phyloP scores from a whole-genome alignment of 495 filamentous ascomycete genomes.

The Podospora tetraspora region DNA sequence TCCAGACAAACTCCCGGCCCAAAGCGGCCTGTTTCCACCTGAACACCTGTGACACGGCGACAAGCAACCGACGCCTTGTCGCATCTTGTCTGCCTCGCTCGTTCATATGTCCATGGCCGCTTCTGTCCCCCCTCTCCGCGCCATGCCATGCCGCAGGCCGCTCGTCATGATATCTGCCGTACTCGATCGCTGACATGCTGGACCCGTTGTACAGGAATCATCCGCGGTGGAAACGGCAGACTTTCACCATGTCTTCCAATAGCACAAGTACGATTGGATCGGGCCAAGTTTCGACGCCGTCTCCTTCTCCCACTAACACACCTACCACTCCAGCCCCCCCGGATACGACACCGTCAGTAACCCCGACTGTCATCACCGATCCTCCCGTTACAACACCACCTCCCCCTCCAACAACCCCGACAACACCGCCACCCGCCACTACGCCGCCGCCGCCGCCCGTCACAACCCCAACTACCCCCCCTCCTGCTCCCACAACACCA shows the following conservation, averaged over 20 bases:
- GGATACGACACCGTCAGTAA: slow-evolving; percentile 12
- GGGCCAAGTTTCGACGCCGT: slow-evolving; percentile 24
- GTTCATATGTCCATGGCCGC: slow-evolving; percentile 22
- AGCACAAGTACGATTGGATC: slow-evolving; percentile 33
- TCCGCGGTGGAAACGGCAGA: slow-evolving; percentile 32
- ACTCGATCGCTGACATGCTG: slow-evolving; percentile 37
- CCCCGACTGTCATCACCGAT: neutral
- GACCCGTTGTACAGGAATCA: slow-evolving; percentile 28
- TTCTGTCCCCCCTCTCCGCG: slow-evolving; percentile 16
- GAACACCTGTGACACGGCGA: slow-evolving; percentile 1
- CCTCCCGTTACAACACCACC: slow-evolving; percentile 3
- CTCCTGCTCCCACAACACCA: slow-evolving; percentile 13
- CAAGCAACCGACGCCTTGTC: neutral
- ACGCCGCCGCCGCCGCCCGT: slow-evolving; percentile 10
- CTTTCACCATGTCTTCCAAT: slow-evolving; percentile 45
- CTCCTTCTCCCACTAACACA: slow-evolving; percentile 26
- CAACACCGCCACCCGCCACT: slow-evolving; percentile 4
- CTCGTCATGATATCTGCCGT: slow-evolving; percentile 1
- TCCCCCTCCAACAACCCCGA: slow-evolving; percentile 3
- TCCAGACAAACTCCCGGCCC: neutral
- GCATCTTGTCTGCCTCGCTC: slow-evolving; percentile 8
- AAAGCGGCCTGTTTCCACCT: slow-evolving; percentile 10
- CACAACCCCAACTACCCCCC: slow-evolving; percentile 5
- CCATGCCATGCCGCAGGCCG: slow-evolving; percentile 11
- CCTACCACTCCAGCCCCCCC: slow-evolving; percentile 21